Evolutionary conservation across 2,329 filamentous ascomycete genomes (phyloP), one percentile per base, ranked within the genome.

Genomic region (Aureobasidium musti): DNA sequence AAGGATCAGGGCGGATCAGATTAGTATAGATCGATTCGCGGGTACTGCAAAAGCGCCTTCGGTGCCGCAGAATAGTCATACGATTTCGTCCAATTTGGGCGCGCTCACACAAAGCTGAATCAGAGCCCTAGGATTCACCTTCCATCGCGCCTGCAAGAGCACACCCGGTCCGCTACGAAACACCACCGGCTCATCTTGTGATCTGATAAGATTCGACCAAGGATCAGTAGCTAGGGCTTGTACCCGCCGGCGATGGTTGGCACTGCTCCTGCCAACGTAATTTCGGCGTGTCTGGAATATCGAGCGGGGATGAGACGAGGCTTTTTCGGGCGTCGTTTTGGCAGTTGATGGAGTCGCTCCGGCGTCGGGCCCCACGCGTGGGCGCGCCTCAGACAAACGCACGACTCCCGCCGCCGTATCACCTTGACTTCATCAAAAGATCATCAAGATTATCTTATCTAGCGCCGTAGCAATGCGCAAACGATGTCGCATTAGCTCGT

Each of bases 131-230:
- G 13, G 17, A 21, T 41, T 52, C 33, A 52, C 21, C 45, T 39
- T 39, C 23, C 35, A 17, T 41, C 45, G 33, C 30, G 59, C 23
- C 30, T n/a, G 8, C 30, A 30, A 11, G 26, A 52, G 43, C 33
- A n/a, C 14, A 30, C 10, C 43, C 59, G 59, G 21, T 63, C 45
- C n/a, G 30, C 45, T 63, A 63, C 59, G 59, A 63, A 30, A 28
- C 21, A 52, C 59, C 59, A 21, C 43, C 59, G 45, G 23, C 13
- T 4, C 41, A 52, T 50, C 14, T 5, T 52, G 52, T 30, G 59
- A 63, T 63, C 59, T 41, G 59, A 63, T 63, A 63, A 63, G 45
- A 63, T 63, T 63, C 59, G 57, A 63, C 45, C 59, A 63, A 50
- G 45, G 45, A 49, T 61, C 57, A 61, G 30, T 61, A 21, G 37